These are phyloP conservation scores for Daldinia grandis DNA, from an alignment of 495 filamentous ascomycete genomes.

Conservation along the genomic window DNA sequence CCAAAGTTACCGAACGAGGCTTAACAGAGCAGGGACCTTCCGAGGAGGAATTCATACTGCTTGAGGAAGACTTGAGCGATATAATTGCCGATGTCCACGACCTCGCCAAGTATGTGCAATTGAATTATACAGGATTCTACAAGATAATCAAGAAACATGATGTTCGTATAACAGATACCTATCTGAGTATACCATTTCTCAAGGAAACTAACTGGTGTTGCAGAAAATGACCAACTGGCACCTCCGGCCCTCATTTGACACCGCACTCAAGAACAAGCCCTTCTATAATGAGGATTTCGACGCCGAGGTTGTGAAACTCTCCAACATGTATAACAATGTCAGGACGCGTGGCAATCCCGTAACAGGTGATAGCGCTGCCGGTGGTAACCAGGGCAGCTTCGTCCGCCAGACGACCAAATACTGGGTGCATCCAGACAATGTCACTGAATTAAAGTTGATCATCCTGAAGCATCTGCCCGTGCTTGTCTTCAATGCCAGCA, in stretches of 20 bases:
- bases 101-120: slow-evolving; percentile 95
- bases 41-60: slow-evolving; percentile 91
- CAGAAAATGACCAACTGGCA: slow-evolving; percentile 96
- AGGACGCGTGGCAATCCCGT: slow-evolving; percentile 91
- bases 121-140: slow-evolving; percentile 99
- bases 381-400: slow-evolving; percentile 93
- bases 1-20: slow-evolving; percentile 68
- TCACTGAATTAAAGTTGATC: slow-evolving; percentile 96
- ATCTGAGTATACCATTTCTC: neutral
- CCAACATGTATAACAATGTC: slow-evolving; percentile 93
- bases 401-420: slow-evolving; percentile 98
- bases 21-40: slow-evolving; percentile 66
- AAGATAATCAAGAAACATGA: slow-evolving; percentile 99
- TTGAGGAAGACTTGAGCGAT: slow-evolving; percentile 95
- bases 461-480: slow-evolving; percentile 98
- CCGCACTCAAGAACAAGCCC: slow-evolving; percentile 90
- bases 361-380: slow-evolving; percentile 89
- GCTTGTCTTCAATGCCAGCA: slow-evolving; percentile 95
- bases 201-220: slow-evolving; percentile 37
- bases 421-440: slow-evolving; percentile 99
- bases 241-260: slow-evolving; percentile 91
- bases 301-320: slow-evolving; percentile 93
- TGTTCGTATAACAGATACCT: slow-evolving; percentile 67
- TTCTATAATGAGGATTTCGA: slow-evolving; percentile 99
- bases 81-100: slow-evolving; percentile 99